phyloP scores from a whole-genome alignment of 2,329 filamentous ascomycete genomes.

The Helotiales sp. region DNA sequence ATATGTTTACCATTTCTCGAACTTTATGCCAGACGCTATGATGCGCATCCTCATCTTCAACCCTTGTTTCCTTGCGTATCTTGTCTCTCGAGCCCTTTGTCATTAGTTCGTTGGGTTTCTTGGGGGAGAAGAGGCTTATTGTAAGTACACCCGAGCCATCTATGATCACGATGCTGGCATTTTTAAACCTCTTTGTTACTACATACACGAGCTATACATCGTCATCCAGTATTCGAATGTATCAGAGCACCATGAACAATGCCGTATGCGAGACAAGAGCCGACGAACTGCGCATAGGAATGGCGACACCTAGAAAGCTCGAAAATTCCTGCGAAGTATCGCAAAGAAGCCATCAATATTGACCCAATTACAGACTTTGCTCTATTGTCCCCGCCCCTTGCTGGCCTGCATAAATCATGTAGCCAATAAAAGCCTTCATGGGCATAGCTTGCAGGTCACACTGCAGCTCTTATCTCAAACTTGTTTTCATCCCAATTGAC shows the following conservation, averaged over 20 bases:
- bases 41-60: neutral
- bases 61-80: neutral
- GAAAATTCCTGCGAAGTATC: too few species aligned
- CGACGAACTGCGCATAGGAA: neutral
- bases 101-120: neutral
- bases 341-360: too few species aligned
- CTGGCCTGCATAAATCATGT: too few species aligned
- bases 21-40: neutral
- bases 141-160: neutral
- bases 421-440: too few species aligned
- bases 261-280: neutral
- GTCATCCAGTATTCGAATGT: neutral
- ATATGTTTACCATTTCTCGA: neutral
- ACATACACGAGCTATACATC: neutral
- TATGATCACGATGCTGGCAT: neutral
- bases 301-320: too few species aligned
- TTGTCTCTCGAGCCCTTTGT: neutral
- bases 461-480: too few species aligned
- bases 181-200: neutral
- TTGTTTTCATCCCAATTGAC: too few species aligned
- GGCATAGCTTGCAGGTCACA: too few species aligned
- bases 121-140: neutral
- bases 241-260: neutral
- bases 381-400: too few species aligned
- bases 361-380: too few species aligned